A percentile compares a stretch with the other conserved stretches of the same genome.
These are phyloP conservation scores for Saccharomyces hybrid DNA, from an alignment of 1,139 yeast genomes.

Conservation along the genomic window DNA sequence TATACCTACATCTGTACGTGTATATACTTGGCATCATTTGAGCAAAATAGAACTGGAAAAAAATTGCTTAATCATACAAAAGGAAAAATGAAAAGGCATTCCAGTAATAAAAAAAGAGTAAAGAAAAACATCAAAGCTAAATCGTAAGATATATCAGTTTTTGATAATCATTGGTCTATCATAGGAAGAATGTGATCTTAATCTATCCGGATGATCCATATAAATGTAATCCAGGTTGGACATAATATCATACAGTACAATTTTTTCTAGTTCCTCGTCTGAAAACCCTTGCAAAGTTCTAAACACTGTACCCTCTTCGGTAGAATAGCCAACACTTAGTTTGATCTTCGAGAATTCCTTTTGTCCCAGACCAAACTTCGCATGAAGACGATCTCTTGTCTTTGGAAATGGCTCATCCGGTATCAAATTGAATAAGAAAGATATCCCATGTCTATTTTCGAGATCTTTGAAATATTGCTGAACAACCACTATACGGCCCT, in stretches of 20 bases:
- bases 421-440: conserved; percentile 65
- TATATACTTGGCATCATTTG: too few relatives aligned
- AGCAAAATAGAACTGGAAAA: too few relatives aligned
- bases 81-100: too few relatives aligned
- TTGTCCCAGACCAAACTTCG: conserved; percentile 62
- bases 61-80: too few relatives aligned
- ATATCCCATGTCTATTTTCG: conserved; percentile 72
- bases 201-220: conserved; percentile 79
- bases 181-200: conserved; percentile 31
- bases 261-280: conserved; percentile 33
- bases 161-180: conserved; percentile 33
- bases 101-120: neutral
- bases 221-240: conserved; percentile 51
- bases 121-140: neutral
- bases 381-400: conserved; percentile 64
- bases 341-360: conserved; percentile 71
- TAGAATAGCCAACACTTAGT: conserved; percentile 37
- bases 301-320: conserved; percentile 33
- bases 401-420: conserved; percentile 57
- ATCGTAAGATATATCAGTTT: conserved; percentile 9
- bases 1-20: too few relatives aligned
- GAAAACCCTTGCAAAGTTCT: conserved; percentile 41
- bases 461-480: conserved; percentile 74
- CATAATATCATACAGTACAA: conserved; percentile 50
- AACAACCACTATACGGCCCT: conserved; percentile 38